Evolutionary conservation across 352 stramenopile species (phyloP).

Genomic region (Salisapilia sapeloensis): DNA sequence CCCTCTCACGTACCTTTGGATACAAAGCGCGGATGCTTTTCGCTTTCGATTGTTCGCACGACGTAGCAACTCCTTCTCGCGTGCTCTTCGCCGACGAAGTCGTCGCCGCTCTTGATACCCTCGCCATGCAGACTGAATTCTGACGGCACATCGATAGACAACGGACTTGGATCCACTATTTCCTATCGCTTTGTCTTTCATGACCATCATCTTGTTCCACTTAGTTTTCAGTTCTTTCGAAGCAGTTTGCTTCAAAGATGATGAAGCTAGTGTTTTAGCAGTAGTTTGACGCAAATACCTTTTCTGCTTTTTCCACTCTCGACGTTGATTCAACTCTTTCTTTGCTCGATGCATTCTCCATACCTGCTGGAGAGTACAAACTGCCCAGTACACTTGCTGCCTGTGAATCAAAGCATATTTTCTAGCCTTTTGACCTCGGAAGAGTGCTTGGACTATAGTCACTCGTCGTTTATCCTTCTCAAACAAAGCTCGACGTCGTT

Average conservation of each 20-base stretch:
- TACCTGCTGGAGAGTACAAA: too few relatives aligned
- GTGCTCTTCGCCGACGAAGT: constrained; percentile 18
- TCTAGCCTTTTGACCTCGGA: constrained; percentile 17
- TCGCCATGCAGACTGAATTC: constrained; percentile 35
- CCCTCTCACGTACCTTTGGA: constrained; percentile 38
- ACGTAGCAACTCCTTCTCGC: constrained; percentile 7
- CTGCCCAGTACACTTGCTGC: constrained; percentile 6
- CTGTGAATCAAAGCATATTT: constrained; percentile 10
- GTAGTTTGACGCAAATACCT: too few relatives aligned
- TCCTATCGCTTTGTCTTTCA: too few relatives aligned
- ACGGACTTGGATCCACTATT: too few relatives aligned
- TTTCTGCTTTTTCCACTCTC: too few relatives aligned
- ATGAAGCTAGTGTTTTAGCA: too few relatives aligned
- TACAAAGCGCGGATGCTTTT: constrained; percentile 19
- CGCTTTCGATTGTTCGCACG: constrained; percentile 12
- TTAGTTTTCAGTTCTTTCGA: too few relatives aligned
- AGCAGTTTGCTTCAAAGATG: too few relatives aligned
- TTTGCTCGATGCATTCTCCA: too few relatives aligned
- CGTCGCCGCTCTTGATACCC: constrained; percentile 16
- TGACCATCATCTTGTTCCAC: too few relatives aligned
- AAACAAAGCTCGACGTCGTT: constrained; percentile 29
- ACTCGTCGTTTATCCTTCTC: constrained; percentile 42
- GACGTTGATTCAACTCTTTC: too few relatives aligned
- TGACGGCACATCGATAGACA: too few relatives aligned
- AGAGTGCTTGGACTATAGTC: constrained; percentile 30